Evolutionary conservation across 2,329 filamentous ascomycete species (phyloP).

Genomic region (Fusarium dlaminii): DNA sequence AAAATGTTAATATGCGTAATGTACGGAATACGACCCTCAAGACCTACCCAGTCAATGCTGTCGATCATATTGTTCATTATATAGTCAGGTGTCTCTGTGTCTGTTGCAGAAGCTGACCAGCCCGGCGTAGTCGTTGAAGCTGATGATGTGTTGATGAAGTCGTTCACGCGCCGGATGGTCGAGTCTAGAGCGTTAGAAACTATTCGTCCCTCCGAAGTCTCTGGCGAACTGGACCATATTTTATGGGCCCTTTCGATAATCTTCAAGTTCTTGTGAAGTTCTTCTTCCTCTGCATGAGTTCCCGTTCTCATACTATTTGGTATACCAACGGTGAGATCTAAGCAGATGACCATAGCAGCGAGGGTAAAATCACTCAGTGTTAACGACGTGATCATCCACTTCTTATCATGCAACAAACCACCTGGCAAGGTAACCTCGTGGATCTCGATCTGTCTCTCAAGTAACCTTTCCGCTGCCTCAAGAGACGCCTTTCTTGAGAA

Average conservation of each 20-base stretch:
- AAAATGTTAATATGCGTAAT: background rate
- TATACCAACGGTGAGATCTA: constrained; percentile 45
- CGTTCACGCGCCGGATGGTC: constrained; percentile 25
- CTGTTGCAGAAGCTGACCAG: background rate
- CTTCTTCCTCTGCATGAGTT: accelerated
- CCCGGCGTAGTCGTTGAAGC: accelerated
- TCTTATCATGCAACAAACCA: constrained; percentile 54
- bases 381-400: constrained; percentile 57
- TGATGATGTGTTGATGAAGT: background rate
- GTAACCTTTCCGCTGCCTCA: constrained; percentile 38
- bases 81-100: accelerated
- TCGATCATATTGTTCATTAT: background rate
- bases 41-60: constrained; percentile 36
- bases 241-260: constrained; percentile 29
- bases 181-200: constrained; percentile 32
- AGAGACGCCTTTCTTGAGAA: constrained; percentile 40
- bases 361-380: constrained; percentile 61
- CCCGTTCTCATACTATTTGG: background rate
- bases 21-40: accelerated
- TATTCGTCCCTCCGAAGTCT: constrained; percentile 29
- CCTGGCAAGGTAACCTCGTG: constrained; percentile 51
- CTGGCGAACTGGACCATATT: constrained; percentile 32
- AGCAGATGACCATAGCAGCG: constrained; percentile 61
- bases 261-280: background rate
- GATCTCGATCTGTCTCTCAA: constrained; percentile 44